Evolutionary conservation across 2,329 filamentous ascomycete species (phyloP).

Genomic region (Talaromyces sp.): DNA sequence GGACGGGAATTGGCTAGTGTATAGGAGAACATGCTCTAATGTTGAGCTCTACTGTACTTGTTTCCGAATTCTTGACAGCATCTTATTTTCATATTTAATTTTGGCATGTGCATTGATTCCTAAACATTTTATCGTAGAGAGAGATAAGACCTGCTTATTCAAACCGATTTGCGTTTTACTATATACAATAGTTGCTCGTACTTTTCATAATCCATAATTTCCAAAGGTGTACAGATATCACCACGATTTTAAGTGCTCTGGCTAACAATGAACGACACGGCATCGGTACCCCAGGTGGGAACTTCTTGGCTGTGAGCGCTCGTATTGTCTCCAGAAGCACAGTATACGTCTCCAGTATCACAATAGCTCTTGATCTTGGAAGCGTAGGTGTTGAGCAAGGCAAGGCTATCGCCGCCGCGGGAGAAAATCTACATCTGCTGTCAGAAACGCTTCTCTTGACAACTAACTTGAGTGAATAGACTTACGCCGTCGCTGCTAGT

Average conservation of each 20-base stretch:
- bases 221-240: background rate
- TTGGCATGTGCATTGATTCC: background rate
- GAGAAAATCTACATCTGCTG: background rate
- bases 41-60: background rate
- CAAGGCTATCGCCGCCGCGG: conserved; percentile 1
- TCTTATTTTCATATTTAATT: background rate
- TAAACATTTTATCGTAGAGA: background rate
- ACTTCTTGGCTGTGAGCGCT: conserved; percentile 1
- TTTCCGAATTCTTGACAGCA: background rate
- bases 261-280: background rate
- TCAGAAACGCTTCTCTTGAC: background rate
- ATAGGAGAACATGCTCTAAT: background rate
- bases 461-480: background rate
- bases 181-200: background rate
- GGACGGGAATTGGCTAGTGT: background rate
- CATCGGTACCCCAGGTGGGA: background rate
- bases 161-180: background rate
- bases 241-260: background rate
- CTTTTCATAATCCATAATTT: background rate
- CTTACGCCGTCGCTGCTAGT: conserved; percentile 5
- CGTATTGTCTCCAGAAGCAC: background rate
- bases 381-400: conserved; percentile 1
- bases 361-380: background rate
- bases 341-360: conserved; percentile 7
- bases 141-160: background rate